phyloP scores from a whole-genome alignment of 345 rosid genomes.

The Limnanthes douglasii region DNA sequence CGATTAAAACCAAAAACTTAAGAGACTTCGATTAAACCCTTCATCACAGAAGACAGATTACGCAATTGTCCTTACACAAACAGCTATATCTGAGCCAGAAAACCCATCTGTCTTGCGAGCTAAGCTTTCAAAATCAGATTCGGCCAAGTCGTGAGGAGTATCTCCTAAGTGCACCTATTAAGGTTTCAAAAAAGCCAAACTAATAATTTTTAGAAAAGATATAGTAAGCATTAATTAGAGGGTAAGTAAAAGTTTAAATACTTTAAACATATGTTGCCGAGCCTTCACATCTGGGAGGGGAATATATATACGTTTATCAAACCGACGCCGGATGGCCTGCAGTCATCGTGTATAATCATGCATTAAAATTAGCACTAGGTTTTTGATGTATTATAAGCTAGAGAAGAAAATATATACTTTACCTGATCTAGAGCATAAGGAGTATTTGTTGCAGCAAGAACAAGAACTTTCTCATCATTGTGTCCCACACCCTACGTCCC shows the following conservation, averaged over 20 bases:
- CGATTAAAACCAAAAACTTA: not conserved
- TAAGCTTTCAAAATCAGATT: slow-evolving; percentile 57
- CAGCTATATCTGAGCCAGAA: slow-evolving; percentile 74
- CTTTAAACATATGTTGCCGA: slow-evolving; percentile 72
- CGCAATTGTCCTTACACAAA: slow-evolving; percentile 42
- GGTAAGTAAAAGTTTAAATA: slow-evolving; percentile 9
- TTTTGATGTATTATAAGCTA: too few relatives aligned
- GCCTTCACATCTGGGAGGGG: slow-evolving; percentile 78
- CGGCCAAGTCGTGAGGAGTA: slow-evolving; percentile 61
- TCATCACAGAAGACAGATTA: not conserved
- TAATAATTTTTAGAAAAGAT: not conserved
- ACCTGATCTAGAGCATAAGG: slow-evolving; percentile 86
- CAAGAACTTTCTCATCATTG: slow-evolving; percentile 63
- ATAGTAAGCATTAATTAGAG: not conserved
- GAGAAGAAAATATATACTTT: slow-evolving; percentile 5
- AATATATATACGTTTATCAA: slow-evolving; percentile 77
- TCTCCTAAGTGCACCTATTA: slow-evolving; percentile 70
- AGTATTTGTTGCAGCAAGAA: slow-evolving; percentile 79
- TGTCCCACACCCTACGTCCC: slow-evolving; percentile 75
- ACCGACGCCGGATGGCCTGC: slow-evolving; percentile 73
- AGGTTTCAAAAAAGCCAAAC: slow-evolving; percentile 6
- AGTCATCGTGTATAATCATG: slow-evolving; percentile 11
- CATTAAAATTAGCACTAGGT: too few relatives aligned
- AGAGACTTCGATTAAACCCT: not conserved
- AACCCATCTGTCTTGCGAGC: slow-evolving; percentile 56